phyloP scores from a whole-genome alignment of 2,329 filamentous ascomycete genomes.

The Aaosphaeria arxii region DNA sequence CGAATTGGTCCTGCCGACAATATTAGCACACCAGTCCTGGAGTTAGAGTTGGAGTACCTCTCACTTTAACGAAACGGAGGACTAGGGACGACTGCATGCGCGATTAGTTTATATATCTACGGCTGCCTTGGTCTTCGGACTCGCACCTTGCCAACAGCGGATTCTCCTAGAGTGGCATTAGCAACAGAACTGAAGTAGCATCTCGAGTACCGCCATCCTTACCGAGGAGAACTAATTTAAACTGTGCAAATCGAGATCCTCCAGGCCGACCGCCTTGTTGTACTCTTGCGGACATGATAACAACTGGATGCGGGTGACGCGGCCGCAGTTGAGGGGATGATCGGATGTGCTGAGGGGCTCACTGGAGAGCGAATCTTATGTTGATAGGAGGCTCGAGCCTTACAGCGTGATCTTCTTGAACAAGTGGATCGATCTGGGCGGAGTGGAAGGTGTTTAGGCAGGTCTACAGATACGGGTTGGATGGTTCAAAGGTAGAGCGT shows the following conservation, averaged over 20 bases:
- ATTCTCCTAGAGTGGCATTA: constrained; percentile 70
- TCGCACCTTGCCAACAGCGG: constrained; percentile 92
- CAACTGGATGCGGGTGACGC: constrained; percentile 14
- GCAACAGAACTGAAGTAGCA: not conserved
- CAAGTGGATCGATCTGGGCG: too few relatives aligned
- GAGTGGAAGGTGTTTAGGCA: too few relatives aligned
- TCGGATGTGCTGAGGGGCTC: too few relatives aligned
- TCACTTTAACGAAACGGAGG: constrained; percentile 94
- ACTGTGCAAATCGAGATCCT: constrained; percentile 86
- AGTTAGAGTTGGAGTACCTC: constrained; percentile 9
- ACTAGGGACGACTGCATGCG: constrained; percentile 85
- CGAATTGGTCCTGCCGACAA: constrained; percentile 83
- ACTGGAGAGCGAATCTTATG: too few relatives aligned
- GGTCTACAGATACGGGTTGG: not conserved
- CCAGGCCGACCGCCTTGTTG: constrained; percentile 65
- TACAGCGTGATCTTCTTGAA: too few relatives aligned
- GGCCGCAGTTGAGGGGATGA: constrained; percentile 6
- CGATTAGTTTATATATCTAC: constrained; percentile 23
- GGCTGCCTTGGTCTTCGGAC: constrained; percentile 21
- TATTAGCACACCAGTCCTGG: too few relatives aligned
- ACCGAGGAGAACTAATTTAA: constrained; percentile 98
- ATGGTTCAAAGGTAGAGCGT: constrained; percentile 14
- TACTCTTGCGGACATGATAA: constrained; percentile 78
- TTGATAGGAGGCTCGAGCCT: too few relatives aligned
- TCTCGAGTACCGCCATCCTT: constrained; percentile 36